Percentiles rank a stretch among this genome's conserved stretches.
Conservation (phyloP, 2,329 filamentous ascomycete species). For the Microdochium paspali region DNA sequence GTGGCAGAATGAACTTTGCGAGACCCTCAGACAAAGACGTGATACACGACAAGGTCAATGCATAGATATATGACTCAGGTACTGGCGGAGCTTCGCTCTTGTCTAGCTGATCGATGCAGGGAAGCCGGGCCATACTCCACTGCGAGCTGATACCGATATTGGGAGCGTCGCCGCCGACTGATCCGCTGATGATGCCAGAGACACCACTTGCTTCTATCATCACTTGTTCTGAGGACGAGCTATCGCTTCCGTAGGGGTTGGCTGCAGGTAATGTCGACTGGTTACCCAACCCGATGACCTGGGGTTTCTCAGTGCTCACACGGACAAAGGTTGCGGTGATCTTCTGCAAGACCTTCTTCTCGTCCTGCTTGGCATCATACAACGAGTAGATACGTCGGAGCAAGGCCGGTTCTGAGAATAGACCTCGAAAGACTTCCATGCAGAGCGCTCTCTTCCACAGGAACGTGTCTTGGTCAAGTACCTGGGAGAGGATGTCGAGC, state of each 20-base stretch:
- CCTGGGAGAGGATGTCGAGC: constrained; percentile 70
- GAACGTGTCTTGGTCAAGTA: constrained; percentile 77
- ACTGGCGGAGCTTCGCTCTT: constrained; percentile 76
- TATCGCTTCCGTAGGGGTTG: constrained; percentile 43
- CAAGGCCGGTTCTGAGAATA: constrained; percentile 74
- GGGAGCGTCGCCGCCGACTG: constrained; percentile 55
- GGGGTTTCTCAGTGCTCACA: constrained; percentile 82
- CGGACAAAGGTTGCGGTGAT: constrained; percentile 85
- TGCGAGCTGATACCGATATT: constrained; percentile 77
- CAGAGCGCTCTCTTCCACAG: constrained; percentile 84
- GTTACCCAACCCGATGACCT: constrained; percentile 77
- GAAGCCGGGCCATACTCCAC: constrained; percentile 81
- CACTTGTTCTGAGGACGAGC: constrained; percentile 66
- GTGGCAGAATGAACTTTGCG: constrained; percentile 83
- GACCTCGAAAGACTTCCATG: constrained; percentile 80
- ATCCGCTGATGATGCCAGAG: constrained; percentile 73
- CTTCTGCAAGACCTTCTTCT: constrained; percentile 70
- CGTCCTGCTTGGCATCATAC: constrained; percentile 65
- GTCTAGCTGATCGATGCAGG: constrained; percentile 90
- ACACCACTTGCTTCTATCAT: constrained; percentile 82
- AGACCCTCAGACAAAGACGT: constrained; percentile 85
- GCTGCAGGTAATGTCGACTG: constrained; percentile 76
- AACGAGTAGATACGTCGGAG: constrained; percentile 71
- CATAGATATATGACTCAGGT: constrained; percentile 91
- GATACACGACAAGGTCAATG: constrained; percentile 78